Evolutionary conservation across 2,329 filamentous ascomycete genomes (phyloP).

Genomic region (Hypoxylon sp.): DNA sequence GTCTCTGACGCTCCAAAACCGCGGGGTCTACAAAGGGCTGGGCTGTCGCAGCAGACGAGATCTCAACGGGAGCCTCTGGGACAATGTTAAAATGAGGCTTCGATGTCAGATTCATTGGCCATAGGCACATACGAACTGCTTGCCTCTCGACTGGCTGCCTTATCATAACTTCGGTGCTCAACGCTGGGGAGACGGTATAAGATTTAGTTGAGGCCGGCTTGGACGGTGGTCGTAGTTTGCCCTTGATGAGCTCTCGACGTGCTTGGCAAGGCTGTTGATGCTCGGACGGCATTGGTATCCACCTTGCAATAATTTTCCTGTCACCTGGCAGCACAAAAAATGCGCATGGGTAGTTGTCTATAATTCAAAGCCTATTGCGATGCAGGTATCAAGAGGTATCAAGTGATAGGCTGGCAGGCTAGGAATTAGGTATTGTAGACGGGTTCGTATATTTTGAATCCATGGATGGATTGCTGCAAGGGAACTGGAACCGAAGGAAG

Average conservation of each 20-base stretch:
- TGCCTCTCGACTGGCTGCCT: slow-evolving; percentile 38
- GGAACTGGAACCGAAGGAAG: slow-evolving; percentile 27
- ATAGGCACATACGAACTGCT: slow-evolving; percentile 41
- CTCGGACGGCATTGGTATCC: slow-evolving; percentile 21
- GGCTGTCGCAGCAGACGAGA: slow-evolving; percentile 51
- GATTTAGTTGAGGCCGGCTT: slow-evolving; percentile 45
- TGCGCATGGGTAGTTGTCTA: slow-evolving; percentile 13
- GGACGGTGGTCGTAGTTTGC: slow-evolving; percentile 45
- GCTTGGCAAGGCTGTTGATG: slow-evolving; percentile 26
- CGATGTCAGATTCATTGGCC: slow-evolving; percentile 24
- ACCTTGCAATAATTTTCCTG: slow-evolving; percentile 7
- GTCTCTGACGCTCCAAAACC: slow-evolving; percentile 48
- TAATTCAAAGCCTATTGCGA: slow-evolving; percentile 8
- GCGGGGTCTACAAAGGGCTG: slow-evolving; percentile 55
- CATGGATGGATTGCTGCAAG: slow-evolving; percentile 3
- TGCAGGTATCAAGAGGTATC: slow-evolving; percentile 16
- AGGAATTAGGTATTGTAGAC: slow-evolving; percentile 20
- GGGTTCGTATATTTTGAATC: slow-evolving; percentile 11
- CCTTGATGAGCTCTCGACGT: slow-evolving; percentile 45
- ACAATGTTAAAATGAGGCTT: slow-evolving; percentile 30
- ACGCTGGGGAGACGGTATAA: slow-evolving; percentile 48
- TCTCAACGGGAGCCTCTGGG: slow-evolving; percentile 48
- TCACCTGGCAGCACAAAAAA: slow-evolving; percentile 1
- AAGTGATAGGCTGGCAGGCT: neutral
- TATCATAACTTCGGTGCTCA: slow-evolving; percentile 47